Evolutionary conservation across 495 filamentous ascomycete genomes (phyloP), one percentile per base, ranked within the genome.

Genomic region (Niebla homalea): DNA sequence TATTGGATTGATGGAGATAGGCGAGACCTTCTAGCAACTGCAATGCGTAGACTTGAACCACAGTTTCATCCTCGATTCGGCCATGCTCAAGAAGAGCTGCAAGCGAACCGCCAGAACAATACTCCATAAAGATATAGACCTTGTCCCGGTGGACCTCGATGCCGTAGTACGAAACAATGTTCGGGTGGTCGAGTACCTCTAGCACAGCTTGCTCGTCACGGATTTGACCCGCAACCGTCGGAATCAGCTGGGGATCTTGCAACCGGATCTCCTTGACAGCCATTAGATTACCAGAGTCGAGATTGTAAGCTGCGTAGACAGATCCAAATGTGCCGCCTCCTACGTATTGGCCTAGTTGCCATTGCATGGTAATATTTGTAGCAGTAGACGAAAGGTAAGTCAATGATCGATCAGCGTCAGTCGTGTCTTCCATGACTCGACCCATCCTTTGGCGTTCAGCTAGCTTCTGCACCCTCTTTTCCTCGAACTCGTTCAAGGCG

Each of bases 41-140:
- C 25, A 98, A 74, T 21, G 90, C 87, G 60, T 98, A 98, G 5
- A 98, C 93, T 83, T 90, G 90, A 49, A 95, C 89, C 49, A 98
- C 90, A 15, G 88, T 94, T 66, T 98, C 92, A 57, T 98, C 92
- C 64, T 98, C 92, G 52, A 98, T 94, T 20, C 93, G 82, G 10
- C 92, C 92, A 60, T 98, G 89, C 65, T 98, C 92, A 16, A 98
- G 71, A 51, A 97, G 70, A 20, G 75, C 80, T 39, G 92, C 89
- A n/a, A 98, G 70, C 5, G 90, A 95, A 16, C 92, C 92, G 26
- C 93, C 90, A 3, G 86, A 89, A 59, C 92, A 98, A 64, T 93
- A 96, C 65, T 98, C 92, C 92, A 98, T 98, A 67, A 98, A 98
- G 56, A 98, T 93, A 67, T 97, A 98, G 5, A 97, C 93, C 59